Conservation (phyloP, 2,329 filamentous ascomycete genomes). For the Cladosporium phlei region DNA sequence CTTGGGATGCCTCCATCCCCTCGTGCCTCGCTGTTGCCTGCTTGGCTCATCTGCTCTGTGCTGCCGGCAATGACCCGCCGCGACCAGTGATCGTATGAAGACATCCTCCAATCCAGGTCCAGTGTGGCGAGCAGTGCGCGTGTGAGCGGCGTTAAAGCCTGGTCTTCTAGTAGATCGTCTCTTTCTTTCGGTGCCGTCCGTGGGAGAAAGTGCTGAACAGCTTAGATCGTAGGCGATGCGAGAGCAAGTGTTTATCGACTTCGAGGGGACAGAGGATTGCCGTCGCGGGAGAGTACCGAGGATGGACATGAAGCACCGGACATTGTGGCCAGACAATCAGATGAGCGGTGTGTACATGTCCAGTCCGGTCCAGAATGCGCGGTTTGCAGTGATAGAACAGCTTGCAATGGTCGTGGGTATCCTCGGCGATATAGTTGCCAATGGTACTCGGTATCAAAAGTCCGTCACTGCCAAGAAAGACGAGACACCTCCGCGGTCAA, state of each 20-base stretch:
- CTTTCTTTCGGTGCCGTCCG: background rate
- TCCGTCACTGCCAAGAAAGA: too few species aligned
- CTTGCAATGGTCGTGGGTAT: too few species aligned
- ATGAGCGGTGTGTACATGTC: background rate
- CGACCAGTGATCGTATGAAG: constrained; percentile 49
- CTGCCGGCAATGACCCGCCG: constrained; percentile 46
- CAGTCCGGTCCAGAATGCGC: too few species aligned
- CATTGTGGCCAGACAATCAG: constrained; percentile 38
- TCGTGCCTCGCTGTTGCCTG: constrained; percentile 1
- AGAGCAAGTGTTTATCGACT: constrained; percentile 22
- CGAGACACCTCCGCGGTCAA: constrained; percentile 7
- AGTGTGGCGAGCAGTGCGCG: background rate
- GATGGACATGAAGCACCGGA: constrained; percentile 59
- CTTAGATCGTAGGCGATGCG: constrained; percentile 7
- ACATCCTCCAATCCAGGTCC: constrained; percentile 41
- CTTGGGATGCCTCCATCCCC: constrained; percentile 8
- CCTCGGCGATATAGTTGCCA: too few species aligned
- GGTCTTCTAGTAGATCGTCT: background rate
- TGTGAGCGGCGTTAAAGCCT: background rate
- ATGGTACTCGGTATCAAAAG: too few species aligned
- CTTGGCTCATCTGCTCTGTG: constrained; percentile 38
- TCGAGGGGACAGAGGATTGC: constrained; percentile 45
- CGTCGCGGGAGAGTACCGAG: constrained; percentile 52
- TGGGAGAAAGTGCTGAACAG: background rate
- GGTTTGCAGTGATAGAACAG: too few species aligned